Percentiles rank a stretch among this genome's conserved stretches.
Evolutionary conservation across 176 grass and related monocot genomes (phyloP).

Genomic region (Oryza meyeriana): DNA sequence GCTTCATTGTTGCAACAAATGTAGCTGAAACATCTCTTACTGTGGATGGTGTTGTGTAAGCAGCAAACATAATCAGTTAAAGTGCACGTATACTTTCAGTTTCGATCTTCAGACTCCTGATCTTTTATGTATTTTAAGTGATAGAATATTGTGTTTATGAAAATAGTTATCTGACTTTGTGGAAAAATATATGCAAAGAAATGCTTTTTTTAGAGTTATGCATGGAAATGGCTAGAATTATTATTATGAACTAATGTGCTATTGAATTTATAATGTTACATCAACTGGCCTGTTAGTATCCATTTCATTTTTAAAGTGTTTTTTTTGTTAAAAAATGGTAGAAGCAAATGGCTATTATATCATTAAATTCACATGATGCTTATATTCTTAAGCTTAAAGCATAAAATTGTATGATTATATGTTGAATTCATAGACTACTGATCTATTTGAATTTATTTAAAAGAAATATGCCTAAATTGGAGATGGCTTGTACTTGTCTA

Average conservation of each 20-base stretch:
- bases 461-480: not conserved
- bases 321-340: not conserved
- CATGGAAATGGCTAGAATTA: not conserved
- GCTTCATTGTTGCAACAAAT: slow-evolving; percentile 99
- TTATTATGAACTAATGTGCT: not conserved
- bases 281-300: slow-evolving; percentile 8
- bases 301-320: not conserved
- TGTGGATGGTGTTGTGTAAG: slow-evolving; percentile 99
- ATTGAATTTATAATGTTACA: not conserved
- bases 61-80: slow-evolving; percentile 46
- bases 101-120: slow-evolving; percentile 4
- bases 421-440: not conserved
- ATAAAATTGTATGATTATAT: not conserved
- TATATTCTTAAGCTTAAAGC: not conserved
- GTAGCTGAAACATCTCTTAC: slow-evolving; percentile 98
- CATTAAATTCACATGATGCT: not conserved
- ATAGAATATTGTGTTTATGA: slow-evolving; percentile 1
- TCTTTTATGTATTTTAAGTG: slow-evolving; percentile 23
- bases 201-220: not conserved
- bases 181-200: not conserved
- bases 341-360: not conserved
- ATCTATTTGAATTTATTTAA: slow-evolving; percentile 6
- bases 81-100: slow-evolving; percentile 28
- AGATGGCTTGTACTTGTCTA: slow-evolving; percentile 9
- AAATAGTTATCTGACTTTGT: not conserved